Conservation (phyloP, 441 rosid species). For the Omphalea diandra region DNA sequence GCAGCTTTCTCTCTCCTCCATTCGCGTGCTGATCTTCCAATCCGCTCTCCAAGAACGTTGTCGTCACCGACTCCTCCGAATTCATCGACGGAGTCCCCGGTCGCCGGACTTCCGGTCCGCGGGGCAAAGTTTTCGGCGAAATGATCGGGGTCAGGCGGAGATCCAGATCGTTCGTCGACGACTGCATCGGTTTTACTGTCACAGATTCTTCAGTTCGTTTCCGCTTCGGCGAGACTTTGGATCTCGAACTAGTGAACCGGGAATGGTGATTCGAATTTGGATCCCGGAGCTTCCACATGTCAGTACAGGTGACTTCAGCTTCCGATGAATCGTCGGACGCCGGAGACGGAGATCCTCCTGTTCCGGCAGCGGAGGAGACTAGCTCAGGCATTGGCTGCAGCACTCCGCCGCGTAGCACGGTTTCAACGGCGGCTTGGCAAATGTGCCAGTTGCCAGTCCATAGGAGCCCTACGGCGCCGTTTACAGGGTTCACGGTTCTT, state of each 20-base stretch:
- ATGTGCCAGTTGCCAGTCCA: conserved; percentile 58
- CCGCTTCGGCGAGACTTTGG: conserved; percentile 45
- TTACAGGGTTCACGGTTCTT: conserved; percentile 53
- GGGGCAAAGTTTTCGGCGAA: conserved; percentile 17
- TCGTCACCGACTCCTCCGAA: conserved; percentile 82
- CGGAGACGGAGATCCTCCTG: conserved; percentile 38
- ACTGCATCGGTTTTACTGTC: background rate
- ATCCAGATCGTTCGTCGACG: conserved; percentile 43
- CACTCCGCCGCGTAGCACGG: conserved; percentile 47
- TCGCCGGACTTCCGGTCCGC: conserved; percentile 33
- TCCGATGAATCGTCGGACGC: conserved; percentile 59
- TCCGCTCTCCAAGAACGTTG: conserved; percentile 61
- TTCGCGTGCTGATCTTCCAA: conserved; percentile 36
- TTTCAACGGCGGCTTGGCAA: conserved; percentile 55
- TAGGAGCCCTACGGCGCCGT: conserved; percentile 54
- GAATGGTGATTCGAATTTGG: conserved; percentile 34
- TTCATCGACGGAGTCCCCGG: conserved; percentile 74
- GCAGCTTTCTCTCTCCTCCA: conserved; percentile 45
- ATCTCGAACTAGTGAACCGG: conserved; percentile 61
- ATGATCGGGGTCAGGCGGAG: conserved; percentile 46
- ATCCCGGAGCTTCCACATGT: conserved; percentile 47
- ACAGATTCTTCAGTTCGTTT: conserved; percentile 36
- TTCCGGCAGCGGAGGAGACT: conserved; percentile 27
- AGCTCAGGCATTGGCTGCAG: conserved; percentile 62
- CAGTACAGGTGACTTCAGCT: conserved; percentile 42